phyloP scores from a whole-genome alignment of 768 basidiomycete species.

The Podaxis sp. region DNA sequence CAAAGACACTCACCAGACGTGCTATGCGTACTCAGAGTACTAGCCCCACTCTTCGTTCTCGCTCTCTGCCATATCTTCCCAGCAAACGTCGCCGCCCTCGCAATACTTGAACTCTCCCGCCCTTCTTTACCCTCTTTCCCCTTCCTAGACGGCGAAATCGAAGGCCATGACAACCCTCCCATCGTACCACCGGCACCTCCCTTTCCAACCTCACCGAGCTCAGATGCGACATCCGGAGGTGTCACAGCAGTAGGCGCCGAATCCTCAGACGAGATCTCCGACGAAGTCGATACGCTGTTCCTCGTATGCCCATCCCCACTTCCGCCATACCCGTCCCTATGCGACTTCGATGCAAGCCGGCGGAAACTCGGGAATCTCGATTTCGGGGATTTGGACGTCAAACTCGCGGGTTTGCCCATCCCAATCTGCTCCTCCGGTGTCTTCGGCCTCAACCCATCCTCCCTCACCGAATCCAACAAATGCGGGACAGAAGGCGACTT shows the following conservation, averaged over 20 bases:
- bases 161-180: slow-evolving; percentile 42
- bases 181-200: slow-evolving; percentile 12
- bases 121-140: slow-evolving; percentile 30
- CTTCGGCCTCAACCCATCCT: slow-evolving; percentile 15
- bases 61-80: slow-evolving; percentile 57
- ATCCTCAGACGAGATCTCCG: slow-evolving; percentile 69
- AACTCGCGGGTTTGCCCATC: slow-evolving; percentile 50
- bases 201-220: slow-evolving; percentile 30
- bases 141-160: slow-evolving; percentile 42
- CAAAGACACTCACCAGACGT: slow-evolving; percentile 38
- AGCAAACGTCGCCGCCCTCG: slow-evolving; percentile 59
- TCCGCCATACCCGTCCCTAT: slow-evolving; percentile 25
- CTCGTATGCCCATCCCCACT: slow-evolving; percentile 34
- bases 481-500: slow-evolving; percentile 14
- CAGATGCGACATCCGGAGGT: slow-evolving; percentile 27
- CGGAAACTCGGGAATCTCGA: slow-evolving; percentile 52
- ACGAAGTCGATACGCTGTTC: slow-evolving; percentile 58
- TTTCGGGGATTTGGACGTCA: slow-evolving; percentile 34
- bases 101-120: slow-evolving; percentile 24
- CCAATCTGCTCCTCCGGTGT: slow-evolving; percentile 25
- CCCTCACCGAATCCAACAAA: slow-evolving; percentile 6
- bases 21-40: slow-evolving; percentile 38
- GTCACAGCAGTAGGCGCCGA: slow-evolving; percentile 57
- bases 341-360: slow-evolving; percentile 40
- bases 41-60: slow-evolving; percentile 54